A percentile compares a stretch with the other conserved stretches of the same genome.
Evolutionary conservation across 2,329 filamentous ascomycete species (phyloP).

Genomic region (Ophiostoma perfectum): DNA sequence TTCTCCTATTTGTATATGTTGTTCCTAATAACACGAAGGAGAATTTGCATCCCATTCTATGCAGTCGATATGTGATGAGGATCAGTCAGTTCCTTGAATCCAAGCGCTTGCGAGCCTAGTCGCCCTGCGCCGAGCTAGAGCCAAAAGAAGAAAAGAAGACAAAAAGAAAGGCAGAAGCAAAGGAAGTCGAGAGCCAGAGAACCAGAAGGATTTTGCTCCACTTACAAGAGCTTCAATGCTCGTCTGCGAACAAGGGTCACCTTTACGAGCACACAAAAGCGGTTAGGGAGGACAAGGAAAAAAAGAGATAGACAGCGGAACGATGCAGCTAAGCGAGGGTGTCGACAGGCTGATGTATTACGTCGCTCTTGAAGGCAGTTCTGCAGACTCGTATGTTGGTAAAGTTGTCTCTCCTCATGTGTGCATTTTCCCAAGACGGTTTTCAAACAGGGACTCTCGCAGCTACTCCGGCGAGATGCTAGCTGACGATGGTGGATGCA

Average conservation of each 20-base stretch:
- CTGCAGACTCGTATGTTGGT: too few relatives aligned
- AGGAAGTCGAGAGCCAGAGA: not conserved
- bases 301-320: not conserved
- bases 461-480: not conserved
- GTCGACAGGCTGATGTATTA: not conserved
- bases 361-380: too few relatives aligned
- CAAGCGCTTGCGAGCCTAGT: not conserved
- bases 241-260: not conserved
- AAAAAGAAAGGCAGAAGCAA: not conserved
- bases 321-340: not conserved
- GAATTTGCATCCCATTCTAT: not conserved
- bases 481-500: not conserved
- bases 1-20: not conserved
- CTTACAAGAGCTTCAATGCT: too few relatives aligned
- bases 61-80: not conserved
- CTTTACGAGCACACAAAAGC: not conserved
- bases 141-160: not conserved
- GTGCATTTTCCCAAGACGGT: not conserved
- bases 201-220: not conserved
- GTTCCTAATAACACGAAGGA: not conserved
- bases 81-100: not conserved
- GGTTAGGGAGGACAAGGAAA: not conserved
- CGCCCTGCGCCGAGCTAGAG: too few relatives aligned
- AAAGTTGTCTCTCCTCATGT: too few relatives aligned
- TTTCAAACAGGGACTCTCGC: not conserved